Conservation (phyloP, 805 yeast species). For the Tetrapisispora pingtungensis region DNA sequence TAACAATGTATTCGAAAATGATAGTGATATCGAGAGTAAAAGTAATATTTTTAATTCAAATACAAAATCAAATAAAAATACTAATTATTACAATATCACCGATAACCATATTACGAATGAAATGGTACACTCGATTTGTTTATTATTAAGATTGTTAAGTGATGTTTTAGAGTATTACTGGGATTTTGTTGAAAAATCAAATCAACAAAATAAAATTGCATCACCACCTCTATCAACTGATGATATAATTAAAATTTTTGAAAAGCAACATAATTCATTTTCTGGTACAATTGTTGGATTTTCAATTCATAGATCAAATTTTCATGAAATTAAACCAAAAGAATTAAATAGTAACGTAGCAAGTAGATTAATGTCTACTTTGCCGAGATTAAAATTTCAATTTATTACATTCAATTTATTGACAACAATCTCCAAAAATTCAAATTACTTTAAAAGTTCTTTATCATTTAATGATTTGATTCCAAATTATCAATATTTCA, state of each 20-base stretch:
- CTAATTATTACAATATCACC: conserved; percentile 2
- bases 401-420: conserved; percentile 25
- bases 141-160: conserved; percentile 32
- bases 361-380: conserved; percentile 19
- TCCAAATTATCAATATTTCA: conserved; percentile 3
- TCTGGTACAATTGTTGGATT: conserved; percentile 24
- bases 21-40: no score
- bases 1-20: not conserved
- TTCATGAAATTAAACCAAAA: conserved; percentile 29
- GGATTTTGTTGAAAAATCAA: conserved; percentile 19
- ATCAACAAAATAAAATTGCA: conserved; percentile 12
- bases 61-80: not conserved
- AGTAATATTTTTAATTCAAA: not conserved
- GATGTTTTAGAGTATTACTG: conserved; percentile 34
- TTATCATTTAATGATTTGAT: not conserved
- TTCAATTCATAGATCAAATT: conserved; percentile 25
- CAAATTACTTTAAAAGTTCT: conserved; percentile 1
- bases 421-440: conserved; percentile 21
- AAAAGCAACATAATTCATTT: conserved; percentile 11
- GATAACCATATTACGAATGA: conserved; percentile 9
- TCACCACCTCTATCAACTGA: not conserved
- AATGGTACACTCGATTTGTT: conserved; percentile 20
- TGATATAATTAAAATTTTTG: not conserved
- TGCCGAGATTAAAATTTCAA: conserved; percentile 28
- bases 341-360: conserved; percentile 22